phyloP scores from a whole-genome alignment of 192 early-diverging fungal genomes.

The Gigaspora rosea region DNA sequence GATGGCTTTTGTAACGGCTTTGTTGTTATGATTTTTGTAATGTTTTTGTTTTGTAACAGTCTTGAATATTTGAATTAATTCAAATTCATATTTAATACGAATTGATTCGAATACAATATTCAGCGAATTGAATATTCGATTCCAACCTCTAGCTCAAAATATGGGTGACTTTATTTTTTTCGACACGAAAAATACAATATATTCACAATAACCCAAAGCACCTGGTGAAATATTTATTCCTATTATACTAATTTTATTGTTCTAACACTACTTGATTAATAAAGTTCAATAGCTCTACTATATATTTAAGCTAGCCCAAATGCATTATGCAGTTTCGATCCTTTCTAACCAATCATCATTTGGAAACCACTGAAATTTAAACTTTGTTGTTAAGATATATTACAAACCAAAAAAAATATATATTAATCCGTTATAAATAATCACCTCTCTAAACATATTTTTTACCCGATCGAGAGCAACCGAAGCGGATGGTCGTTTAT shows the following conservation, averaged over 20 bases:
- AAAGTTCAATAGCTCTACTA: not conserved
- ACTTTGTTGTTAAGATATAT: slow-evolving; percentile 14
- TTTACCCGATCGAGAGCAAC: not conserved
- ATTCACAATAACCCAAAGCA: not conserved
- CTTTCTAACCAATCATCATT: slow-evolving; percentile 15
- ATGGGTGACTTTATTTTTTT: too few relatives aligned
- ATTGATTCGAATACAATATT: too few relatives aligned
- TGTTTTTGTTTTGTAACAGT: too few relatives aligned
- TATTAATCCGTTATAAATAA: not conserved
- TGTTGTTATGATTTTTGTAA: too few relatives aligned
- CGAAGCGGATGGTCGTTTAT: not conserved
- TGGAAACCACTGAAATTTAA: not conserved
- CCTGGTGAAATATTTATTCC: not conserved
- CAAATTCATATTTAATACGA: too few relatives aligned
- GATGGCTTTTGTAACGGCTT: too few relatives aligned
- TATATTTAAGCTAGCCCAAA: not conserved
- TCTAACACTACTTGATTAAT: not conserved
- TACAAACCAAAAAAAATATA: slow-evolving; percentile 3
- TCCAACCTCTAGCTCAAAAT: too few relatives aligned
- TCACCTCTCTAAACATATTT: slow-evolving; percentile 16
- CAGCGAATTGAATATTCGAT: too few relatives aligned
- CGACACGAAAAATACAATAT: not conserved
- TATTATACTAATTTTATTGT: not conserved
- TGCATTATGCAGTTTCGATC: not conserved
- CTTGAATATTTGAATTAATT: too few relatives aligned